phyloP scores from a whole-genome alignment of 2,329 filamentous ascomycete genomes.

The Clonostachys rosea region DNA sequence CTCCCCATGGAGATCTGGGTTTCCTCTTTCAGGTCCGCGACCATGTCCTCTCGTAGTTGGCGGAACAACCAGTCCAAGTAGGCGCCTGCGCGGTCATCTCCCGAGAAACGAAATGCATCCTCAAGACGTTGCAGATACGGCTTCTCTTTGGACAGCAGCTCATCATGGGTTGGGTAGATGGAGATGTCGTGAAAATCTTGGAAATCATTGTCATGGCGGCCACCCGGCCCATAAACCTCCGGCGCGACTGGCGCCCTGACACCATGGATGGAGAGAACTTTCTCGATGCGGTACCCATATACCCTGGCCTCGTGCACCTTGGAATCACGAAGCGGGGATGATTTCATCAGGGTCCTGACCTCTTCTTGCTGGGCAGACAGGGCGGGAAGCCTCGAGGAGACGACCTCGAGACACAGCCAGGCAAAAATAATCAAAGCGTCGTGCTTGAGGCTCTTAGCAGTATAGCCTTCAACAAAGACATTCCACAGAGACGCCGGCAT shows the following conservation, averaged over 20 bases:
- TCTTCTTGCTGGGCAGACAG: constrained; percentile 3
- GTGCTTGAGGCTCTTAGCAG: constrained; percentile 19
- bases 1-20: constrained; percentile 42
- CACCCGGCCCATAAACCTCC: constrained; percentile 41
- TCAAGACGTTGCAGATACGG: constrained; percentile 51
- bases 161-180: constrained; percentile 63
- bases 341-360: constrained; percentile 16
- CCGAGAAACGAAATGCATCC: constrained; percentile 35
- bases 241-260: neutral
- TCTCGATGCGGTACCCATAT: constrained; percentile 29
- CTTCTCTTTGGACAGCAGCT: constrained; percentile 47
- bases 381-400: constrained; percentile 20
- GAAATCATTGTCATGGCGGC: constrained; percentile 71
- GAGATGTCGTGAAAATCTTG: constrained; percentile 54
- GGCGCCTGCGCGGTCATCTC: constrained; percentile 27
- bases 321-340: constrained; percentile 13
- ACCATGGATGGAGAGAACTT: constrained; percentile 19
- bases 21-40: constrained; percentile 61
- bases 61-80: constrained; percentile 72
- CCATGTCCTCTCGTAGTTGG: constrained; percentile 66
- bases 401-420: constrained; percentile 44
- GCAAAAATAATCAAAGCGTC: constrained; percentile 28
- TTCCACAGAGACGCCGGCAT: constrained; percentile 52
- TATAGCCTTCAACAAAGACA: constrained; percentile 27
- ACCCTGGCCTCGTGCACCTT: constrained; percentile 12